phyloP scores from a whole-genome alignment of 2,329 filamentous ascomycete species.

The Endoconidiophora polonica region DNA sequence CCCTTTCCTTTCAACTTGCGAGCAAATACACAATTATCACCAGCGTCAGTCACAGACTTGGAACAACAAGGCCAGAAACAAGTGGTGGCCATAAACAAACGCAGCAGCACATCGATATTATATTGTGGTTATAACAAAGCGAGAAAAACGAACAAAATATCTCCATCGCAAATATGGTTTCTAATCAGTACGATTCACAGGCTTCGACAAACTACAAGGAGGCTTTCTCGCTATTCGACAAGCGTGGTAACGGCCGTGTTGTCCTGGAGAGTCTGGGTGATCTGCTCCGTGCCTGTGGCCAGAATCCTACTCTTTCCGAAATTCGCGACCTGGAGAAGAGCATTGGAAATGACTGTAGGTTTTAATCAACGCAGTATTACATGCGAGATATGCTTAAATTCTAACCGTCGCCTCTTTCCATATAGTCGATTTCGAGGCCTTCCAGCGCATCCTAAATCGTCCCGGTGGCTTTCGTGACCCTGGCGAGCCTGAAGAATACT shows the following conservation, averaged over 20 bases:
- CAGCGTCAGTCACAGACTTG: too few species aligned
- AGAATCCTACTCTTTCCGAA: conserved; percentile 91
- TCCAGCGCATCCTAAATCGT: conserved; percentile 90
- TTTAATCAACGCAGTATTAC: background rate
- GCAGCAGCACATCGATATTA: background rate
- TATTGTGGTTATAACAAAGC: background rate
- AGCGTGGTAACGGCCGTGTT: conserved; percentile 91
- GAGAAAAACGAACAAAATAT: background rate
- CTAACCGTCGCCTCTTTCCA: background rate
- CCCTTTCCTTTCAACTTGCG: too few species aligned
- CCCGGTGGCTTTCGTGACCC: conserved; percentile 96
- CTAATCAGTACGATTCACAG: conserved; percentile 40
- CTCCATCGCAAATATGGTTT: conserved; percentile 15
- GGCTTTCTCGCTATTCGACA: conserved; percentile 98
- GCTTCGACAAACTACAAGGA: conserved; percentile 98
- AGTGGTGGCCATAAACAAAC: background rate
- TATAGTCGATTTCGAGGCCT: conserved; percentile 92
- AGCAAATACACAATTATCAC: too few species aligned
- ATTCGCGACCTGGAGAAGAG: conserved; percentile 84
- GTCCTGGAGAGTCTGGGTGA: conserved; percentile 75
- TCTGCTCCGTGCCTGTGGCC: conserved; percentile 85
- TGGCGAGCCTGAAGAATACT: conserved; percentile 95
- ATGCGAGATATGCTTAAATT: too few species aligned
- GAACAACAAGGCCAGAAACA: background rate
- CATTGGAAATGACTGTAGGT: conserved; percentile 81